Percentiles rank a stretch among this genome's conserved stretches.
Evolutionary conservation across 305 asterid species (phyloP).

Genomic region (Fraxinus ornus): DNA sequence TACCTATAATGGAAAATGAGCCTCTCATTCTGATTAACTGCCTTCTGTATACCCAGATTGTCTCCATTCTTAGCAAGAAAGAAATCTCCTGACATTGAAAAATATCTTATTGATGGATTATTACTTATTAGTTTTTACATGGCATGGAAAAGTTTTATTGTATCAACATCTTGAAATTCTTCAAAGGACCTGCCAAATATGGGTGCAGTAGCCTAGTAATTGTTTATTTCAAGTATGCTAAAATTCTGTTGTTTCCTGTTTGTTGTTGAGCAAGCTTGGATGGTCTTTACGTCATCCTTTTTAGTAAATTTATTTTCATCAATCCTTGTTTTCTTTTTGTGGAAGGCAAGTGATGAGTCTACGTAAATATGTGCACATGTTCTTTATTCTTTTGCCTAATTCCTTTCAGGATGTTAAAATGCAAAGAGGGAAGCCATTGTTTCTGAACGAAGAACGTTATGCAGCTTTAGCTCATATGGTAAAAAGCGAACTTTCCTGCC

Average conservation of each 20-base stretch:
- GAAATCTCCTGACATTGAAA: neutral
- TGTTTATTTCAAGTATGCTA: neutral
- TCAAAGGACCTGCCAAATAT: neutral
- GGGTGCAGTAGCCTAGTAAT: neutral
- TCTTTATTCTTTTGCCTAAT: constrained; percentile 8
- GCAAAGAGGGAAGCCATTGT: constrained; percentile 88
- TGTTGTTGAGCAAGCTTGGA: neutral
- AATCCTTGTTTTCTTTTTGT: neutral
- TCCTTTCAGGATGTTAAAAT: constrained; percentile 74
- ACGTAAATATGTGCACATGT: neutral
- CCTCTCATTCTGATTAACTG: neutral
- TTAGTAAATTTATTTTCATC: neutral
- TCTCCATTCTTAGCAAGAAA: neutral
- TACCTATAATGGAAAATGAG: neutral
- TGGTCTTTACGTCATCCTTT: neutral
- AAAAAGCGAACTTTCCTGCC: constrained; percentile 22
- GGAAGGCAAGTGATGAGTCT: neutral
- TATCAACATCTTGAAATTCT: neutral
- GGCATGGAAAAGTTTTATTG: neutral
- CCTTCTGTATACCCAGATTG: neutral
- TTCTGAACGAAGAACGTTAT: constrained; percentile 87
- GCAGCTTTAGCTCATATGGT: constrained; percentile 93
- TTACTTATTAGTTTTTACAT: neutral
- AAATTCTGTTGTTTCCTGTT: constrained; percentile 16
- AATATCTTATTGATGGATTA: neutral